These are phyloP conservation scores for Solanum peruvianum DNA, from an alignment of 257 asterid genomes.

Conservation along the genomic window DNA sequence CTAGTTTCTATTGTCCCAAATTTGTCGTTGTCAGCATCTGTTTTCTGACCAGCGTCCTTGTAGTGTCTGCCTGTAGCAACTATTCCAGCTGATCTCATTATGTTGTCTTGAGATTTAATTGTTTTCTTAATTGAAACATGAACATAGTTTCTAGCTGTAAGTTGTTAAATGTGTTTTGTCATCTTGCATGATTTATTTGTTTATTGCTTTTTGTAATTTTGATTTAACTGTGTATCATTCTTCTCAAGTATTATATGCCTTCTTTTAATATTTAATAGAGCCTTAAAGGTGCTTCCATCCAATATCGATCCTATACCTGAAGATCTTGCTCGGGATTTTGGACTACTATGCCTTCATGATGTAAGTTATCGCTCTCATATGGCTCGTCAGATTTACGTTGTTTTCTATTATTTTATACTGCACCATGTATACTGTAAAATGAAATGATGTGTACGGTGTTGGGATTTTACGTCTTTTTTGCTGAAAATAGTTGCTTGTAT, in stretches of 20 bases:
- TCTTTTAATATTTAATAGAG: conserved; percentile 27
- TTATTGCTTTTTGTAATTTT: not conserved
- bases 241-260: conserved; percentile 4
- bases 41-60: not conserved
- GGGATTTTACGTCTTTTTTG: not conserved
- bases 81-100: not conserved
- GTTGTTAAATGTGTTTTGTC: not conserved
- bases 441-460: not conserved
- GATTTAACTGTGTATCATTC: not conserved
- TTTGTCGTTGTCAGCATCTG: not conserved
- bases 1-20: not conserved
- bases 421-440: not conserved
- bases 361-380: conserved; percentile 27
- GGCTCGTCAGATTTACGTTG: not conserved
- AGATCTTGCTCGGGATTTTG: conserved; percentile 45
- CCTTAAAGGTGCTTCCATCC: conserved; percentile 53
- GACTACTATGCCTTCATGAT: conserved; percentile 55
- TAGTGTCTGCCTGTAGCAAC: not conserved
- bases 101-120: not conserved
- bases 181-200: not conserved
- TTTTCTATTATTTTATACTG: not conserved
- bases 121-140: not conserved
- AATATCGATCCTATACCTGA: conserved; percentile 81
- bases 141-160: not conserved
- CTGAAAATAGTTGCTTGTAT: not conserved